These are phyloP conservation scores for Perkinsela sp. DNA, from an alignment of 208 protist genomes.

Conservation along the genomic window DNA sequence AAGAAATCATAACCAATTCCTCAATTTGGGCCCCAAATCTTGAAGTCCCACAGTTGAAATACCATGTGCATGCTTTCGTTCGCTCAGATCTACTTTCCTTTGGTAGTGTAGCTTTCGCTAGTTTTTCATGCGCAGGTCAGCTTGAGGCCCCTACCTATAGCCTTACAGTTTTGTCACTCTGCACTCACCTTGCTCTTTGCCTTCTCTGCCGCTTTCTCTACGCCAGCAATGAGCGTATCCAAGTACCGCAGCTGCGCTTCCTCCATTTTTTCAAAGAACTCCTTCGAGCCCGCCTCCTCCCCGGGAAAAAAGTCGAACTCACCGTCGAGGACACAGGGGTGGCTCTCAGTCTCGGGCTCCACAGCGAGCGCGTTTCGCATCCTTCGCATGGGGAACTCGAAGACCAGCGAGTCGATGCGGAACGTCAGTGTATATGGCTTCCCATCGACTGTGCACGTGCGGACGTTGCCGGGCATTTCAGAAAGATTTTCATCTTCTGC, in stretches of 20 bases:
- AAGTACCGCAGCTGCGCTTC: not conserved
- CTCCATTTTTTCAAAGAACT: not conserved
- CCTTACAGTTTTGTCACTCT: no score
- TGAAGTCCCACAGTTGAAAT: not conserved
- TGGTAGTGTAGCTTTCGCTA: no score
- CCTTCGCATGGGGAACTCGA: not conserved
- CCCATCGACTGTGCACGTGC: not conserved
- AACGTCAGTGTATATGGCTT: not conserved
- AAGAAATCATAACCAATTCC: no score
- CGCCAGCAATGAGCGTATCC: not conserved
- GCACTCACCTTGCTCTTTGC: no score
- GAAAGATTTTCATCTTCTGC: not conserved
- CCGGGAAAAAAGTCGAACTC: not conserved
- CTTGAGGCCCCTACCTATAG: no score
- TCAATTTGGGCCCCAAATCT: no score
- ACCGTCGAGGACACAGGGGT: not conserved
- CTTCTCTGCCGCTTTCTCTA: not conserved
- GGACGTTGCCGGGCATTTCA: no score
- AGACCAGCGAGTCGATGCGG: not conserved
- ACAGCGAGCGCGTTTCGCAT: not conserved
- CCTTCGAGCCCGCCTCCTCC: not conserved
- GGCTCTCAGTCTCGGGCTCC: not conserved
- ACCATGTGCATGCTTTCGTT: not conserved
- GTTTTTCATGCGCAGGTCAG: no score
- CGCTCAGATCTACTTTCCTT: not conserved